These are phyloP conservation scores for Tolypocladium paradoxum DNA, from an alignment of 2,329 filamentous ascomycete genomes.

Conservation along the genomic window DNA sequence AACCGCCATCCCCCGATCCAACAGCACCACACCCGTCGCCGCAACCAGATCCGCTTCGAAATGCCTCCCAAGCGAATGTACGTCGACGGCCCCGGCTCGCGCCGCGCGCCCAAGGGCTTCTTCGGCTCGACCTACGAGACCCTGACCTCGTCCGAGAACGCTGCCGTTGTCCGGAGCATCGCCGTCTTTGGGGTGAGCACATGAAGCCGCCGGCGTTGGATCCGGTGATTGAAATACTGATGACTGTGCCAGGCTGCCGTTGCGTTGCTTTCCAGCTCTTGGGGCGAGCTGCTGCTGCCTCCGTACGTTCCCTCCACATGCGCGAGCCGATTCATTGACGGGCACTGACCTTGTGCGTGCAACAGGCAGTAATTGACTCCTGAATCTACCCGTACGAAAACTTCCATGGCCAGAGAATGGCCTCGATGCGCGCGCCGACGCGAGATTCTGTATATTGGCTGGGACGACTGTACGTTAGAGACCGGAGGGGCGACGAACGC, in stretches of 20 bases:
- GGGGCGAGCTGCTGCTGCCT: slow-evolving; percentile 57
- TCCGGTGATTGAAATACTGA: slow-evolving; percentile 1
- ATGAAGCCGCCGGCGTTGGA: background rate
- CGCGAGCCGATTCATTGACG: background rate
- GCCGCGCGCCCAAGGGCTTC: slow-evolving; percentile 37
- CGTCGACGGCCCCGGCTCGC: slow-evolving; percentile 34
- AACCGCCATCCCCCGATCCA: background rate
- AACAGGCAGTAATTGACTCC: slow-evolving; percentile 1
- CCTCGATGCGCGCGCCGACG: background rate
- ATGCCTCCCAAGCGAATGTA: slow-evolving; percentile 57
- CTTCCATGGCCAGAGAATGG: background rate
- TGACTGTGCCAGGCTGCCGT: slow-evolving; percentile 21
- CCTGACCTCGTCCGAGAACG: slow-evolving; percentile 57
- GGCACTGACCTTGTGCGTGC: background rate
- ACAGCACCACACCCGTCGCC: background rate
- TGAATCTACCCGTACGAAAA: background rate
- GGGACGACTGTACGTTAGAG: slow-evolving; percentile 16
- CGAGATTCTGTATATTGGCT: slow-evolving; percentile 1
- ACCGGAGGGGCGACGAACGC: background rate
- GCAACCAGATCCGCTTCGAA: background rate
- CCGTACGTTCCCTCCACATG: slow-evolving; percentile 33
- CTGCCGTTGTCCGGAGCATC: slow-evolving; percentile 56
- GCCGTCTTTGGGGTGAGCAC: slow-evolving; percentile 55
- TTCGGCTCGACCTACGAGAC: slow-evolving; percentile 48
- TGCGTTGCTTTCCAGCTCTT: slow-evolving; percentile 56